Evolutionary conservation across 371 early-diverging fungal genomes (phyloP), one percentile per base, ranked within the genome.

Genomic region (Mucor ambiguus): DNA sequence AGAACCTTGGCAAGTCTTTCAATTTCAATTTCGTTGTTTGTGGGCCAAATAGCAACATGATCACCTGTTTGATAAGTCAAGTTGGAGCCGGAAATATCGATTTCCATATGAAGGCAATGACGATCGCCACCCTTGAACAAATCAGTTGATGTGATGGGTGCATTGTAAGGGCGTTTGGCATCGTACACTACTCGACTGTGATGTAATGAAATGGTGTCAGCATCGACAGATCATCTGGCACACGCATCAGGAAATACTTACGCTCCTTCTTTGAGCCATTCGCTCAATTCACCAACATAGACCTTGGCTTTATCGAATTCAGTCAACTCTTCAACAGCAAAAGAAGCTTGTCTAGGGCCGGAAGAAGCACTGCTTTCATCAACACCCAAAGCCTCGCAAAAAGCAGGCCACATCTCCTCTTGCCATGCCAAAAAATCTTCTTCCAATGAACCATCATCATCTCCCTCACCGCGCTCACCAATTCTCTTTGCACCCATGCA

Each of bases 391-490:
- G 86, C 85, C 54, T 86, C 85, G 72, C 93, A 92, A 58, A 95
- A 86, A 54, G 81, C 87, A 48, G 89, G 89, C 89, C 96, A 86
- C 75, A 91, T 85, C 24, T 82, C 83, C 9, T 93, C 93, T 80
- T 95, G 94, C 98, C 98, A 98, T 33, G 88, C 84, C 63, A 95
- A 75, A 71, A 94, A 98, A 76, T 97, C 97, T 62, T 97, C 97
- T 74, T 98, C 98, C 56, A 98, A 75, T 49, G 92, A 94, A 26
- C 85, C 90, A 76, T 98, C 96, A 67, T 98, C 99, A 83, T 98
- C 99, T 49, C 99, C 98, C 73, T 96, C 95, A 43, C 99, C 99
- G 54, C 87, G 75, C 60, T 86, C 89, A 46, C 92, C 93, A 38
- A 97, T 73, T n/a, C 92, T 84, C 18, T 67, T 74, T 18, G 93